These are phyloP conservation scores for Trifolium subterraneum DNA, from an alignment of 306 rosid genomes.

Conservation along the genomic window DNA sequence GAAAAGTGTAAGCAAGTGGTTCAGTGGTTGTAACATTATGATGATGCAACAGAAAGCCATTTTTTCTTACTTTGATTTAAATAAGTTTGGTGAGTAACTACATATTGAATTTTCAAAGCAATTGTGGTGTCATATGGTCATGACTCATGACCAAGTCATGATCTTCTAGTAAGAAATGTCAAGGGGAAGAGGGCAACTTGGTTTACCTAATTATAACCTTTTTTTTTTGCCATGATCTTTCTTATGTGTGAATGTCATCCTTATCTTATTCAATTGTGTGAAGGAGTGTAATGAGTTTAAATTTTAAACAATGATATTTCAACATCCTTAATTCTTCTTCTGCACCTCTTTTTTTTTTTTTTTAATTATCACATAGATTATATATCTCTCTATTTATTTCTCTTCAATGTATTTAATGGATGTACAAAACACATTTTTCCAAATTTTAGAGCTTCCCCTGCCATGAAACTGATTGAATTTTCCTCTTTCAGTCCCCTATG, in stretches of 20 bases:
- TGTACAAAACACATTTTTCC: too few species aligned
- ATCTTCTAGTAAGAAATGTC: not conserved
- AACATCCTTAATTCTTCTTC: too few species aligned
- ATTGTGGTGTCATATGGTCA: not conserved
- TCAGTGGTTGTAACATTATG: not conserved
- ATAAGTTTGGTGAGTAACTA: not conserved
- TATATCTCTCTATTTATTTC: too few species aligned
- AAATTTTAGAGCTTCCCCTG: too few species aligned
- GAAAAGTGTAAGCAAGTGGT: not conserved
- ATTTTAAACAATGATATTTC: too few species aligned
- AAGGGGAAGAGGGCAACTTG: not conserved
- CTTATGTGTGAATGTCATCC: not conserved
- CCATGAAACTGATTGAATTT: too few species aligned
- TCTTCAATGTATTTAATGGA: too few species aligned
- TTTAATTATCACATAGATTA: too few species aligned
- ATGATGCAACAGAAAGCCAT: not conserved
- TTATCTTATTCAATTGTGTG: not conserved
- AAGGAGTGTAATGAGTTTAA: too few species aligned
- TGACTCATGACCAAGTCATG: slow-evolving; percentile 4
- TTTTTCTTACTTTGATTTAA: not conserved
- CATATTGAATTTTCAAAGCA: slow-evolving; percentile 21
- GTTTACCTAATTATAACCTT: not conserved
- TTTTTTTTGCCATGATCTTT: not conserved
- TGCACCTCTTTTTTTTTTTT: too few species aligned
- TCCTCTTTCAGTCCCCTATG: too few species aligned